Conservation (phyloP, 805 yeast species). For the Ogataea glucozyma region DNA sequence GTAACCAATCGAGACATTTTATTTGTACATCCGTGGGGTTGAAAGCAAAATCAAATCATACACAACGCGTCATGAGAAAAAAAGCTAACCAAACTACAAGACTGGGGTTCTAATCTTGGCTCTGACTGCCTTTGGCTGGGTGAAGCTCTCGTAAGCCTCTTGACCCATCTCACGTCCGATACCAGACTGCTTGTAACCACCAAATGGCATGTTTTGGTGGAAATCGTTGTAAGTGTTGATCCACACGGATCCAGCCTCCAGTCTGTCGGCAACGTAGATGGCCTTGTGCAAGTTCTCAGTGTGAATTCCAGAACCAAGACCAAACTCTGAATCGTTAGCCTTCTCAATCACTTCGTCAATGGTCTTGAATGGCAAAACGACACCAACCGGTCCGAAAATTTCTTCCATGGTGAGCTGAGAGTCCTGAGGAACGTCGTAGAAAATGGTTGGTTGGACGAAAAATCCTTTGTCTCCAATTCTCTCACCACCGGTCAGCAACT, state of each 20-base stretch:
- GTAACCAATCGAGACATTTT: too few relatives aligned
- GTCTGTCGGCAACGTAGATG: constrained; percentile 60
- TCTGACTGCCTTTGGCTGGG: constrained; percentile 68
- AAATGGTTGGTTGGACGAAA: constrained; percentile 80
- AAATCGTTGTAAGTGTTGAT: constrained; percentile 72
- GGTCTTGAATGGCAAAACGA: constrained; percentile 69
- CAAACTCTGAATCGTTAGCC: constrained; percentile 79
- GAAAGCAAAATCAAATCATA: neutral
- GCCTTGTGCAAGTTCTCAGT: constrained; percentile 69
- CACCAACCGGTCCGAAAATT: constrained; percentile 88
- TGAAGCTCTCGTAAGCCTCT: constrained; percentile 64
- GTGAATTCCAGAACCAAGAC: constrained; percentile 88
- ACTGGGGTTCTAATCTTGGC: constrained; percentile 34
- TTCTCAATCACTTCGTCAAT: constrained; percentile 71
- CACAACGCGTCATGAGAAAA: constrained; percentile 1
- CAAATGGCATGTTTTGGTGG: constrained; percentile 68
- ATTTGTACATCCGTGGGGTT: neutral
- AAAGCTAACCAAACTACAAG: constrained; percentile 15
- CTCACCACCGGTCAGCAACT: constrained; percentile 79
- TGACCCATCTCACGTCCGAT: constrained; percentile 74
- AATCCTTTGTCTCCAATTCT: constrained; percentile 69
- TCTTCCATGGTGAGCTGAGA: constrained; percentile 83
- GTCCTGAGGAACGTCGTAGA: constrained; percentile 74
- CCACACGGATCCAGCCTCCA: constrained; percentile 83
- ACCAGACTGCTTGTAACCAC: constrained; percentile 70